phyloP scores from a whole-genome alignment of 139 green algal genomes.

The Chlamydomonas incerta region DNA sequence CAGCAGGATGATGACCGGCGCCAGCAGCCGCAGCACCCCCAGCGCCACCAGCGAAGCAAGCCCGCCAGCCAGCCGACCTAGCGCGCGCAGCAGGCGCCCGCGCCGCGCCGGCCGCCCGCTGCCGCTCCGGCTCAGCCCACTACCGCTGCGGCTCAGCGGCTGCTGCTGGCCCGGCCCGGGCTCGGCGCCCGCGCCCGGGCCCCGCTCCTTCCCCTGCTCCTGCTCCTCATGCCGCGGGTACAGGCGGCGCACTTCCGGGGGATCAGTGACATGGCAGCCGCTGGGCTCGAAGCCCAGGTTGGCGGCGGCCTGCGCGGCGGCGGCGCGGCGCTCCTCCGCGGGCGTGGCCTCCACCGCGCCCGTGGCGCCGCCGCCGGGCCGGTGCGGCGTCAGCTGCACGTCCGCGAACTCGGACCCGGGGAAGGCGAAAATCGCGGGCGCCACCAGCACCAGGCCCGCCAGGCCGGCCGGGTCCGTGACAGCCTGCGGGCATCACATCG shows the following conservation, averaged over 20 bases:
- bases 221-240: background rate
- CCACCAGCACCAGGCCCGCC: slow-evolving; percentile 79
- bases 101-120: background rate
- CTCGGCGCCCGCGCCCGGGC: background rate
- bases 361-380: background rate
- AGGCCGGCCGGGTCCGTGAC: slow-evolving; percentile 15
- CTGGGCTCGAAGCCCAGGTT: background rate
- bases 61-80: background rate
- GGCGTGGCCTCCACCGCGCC: background rate
- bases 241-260: slow-evolving; percentile 26
- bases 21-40: slow-evolving; percentile 46
- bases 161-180: background rate
- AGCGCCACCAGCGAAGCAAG: slow-evolving; percentile 33
- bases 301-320: background rate
- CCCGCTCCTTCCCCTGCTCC: background rate
- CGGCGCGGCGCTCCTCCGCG: background rate
- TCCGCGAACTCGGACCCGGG: background rate
- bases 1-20: slow-evolving; percentile 66
- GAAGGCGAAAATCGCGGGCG: slow-evolving; percentile 81
- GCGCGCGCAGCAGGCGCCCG: slow-evolving; percentile 1
- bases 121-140: too few species aligned
- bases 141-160: background rate
- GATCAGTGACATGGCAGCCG: slow-evolving; percentile 12
- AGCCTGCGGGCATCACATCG: slow-evolving; percentile 3
- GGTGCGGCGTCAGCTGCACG: slow-evolving; percentile 9